These are phyloP conservation scores for Physaria fendleri DNA, from an alignment of 345 rosid species.

Conservation along the genomic window DNA sequence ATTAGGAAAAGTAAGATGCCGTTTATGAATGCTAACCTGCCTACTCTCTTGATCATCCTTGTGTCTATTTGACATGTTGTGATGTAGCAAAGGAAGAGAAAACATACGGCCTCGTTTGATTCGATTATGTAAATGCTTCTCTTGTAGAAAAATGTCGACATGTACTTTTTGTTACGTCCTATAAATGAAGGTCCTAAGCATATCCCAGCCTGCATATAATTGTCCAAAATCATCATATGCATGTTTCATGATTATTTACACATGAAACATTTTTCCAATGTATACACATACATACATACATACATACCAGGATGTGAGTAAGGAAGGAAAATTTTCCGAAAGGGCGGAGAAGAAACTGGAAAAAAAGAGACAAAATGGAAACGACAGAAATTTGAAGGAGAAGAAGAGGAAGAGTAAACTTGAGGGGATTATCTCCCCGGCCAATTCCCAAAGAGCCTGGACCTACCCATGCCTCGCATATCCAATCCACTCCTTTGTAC, in stretches of 20 bases:
- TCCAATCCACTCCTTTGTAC: slow-evolving; percentile 18
- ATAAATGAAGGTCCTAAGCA: slow-evolving; percentile 35
- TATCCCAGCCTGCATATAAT: slow-evolving; percentile 40
- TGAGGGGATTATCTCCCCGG: background rate
- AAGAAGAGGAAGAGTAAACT: slow-evolving; percentile 25
- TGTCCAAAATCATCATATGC: no score
- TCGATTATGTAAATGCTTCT: slow-evolving; percentile 21
- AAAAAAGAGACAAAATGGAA: slow-evolving; percentile 3
- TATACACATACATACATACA: no score
- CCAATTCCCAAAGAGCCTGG: background rate
- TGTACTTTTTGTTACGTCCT: slow-evolving; percentile 21
- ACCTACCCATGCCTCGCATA: slow-evolving; percentile 15
- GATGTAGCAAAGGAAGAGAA: slow-evolving; percentile 32
- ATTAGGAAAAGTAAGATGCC: slow-evolving; percentile 29
- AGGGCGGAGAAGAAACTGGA: slow-evolving; percentile 32
- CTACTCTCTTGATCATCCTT: slow-evolving; percentile 30
- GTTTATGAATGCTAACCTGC: slow-evolving; percentile 31
- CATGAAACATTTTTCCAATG: no score
- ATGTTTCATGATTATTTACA: no score
- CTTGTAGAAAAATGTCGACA: slow-evolving; percentile 12
- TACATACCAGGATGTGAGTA: slow-evolving; percentile 31
- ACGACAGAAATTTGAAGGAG: slow-evolving; percentile 30
- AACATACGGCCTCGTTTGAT: slow-evolving; percentile 26
- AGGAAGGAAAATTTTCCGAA: slow-evolving; percentile 31
- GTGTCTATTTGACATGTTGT: slow-evolving; percentile 34